Evolutionary conservation across 1,284 basidiomycete genomes (phyloP), one percentile per base, ranked within the genome.

Genomic region (Erythrobasidium hasegawianum): DNA sequence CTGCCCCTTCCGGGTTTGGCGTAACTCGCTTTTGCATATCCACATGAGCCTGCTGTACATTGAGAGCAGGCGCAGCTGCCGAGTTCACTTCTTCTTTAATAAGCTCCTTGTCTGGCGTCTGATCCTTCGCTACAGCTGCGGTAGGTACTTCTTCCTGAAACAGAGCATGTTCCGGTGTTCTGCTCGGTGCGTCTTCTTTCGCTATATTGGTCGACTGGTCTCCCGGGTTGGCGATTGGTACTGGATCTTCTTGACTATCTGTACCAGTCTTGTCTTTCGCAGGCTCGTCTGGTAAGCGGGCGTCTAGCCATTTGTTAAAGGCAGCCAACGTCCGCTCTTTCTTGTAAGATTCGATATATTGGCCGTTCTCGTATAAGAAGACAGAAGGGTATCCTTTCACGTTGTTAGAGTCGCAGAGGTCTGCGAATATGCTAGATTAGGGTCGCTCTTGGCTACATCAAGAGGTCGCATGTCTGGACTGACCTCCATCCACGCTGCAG

Each of bases 401-500:
- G 20, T 80, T 79, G 70, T 92, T 86, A 18, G 81, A 79, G 56
- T 81, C 79, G 76, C 92, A 96, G 4, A 95, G 79, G 75, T 95
- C 91, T 94, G 71, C n/a, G n/a, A n/a, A n/a, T n/a, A n/a, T n/a
- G n/a, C n/a, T n/a, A n/a, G n/a, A n/a, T n/a, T n/a, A n/a, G n/a
- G n/a, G n/a, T n/a, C n/a, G n/a, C n/a, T n/a, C n/a, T n/a, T n/a
- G n/a, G n/a, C n/a, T n/a, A 47, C 13, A 22, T 49, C 52, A 29
- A 59, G 50, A 18, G 50, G 41, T 20, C 66, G 45, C 41, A 55
- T 26, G 9, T 8, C n/a, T 56, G 24, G 52, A 79, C 87, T 69
- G 69, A 88, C 90, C 91, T 73, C 90, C 90, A 75, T 90, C 81
- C 2, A 87, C 81, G 0, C 86, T 81, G 75, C 93, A 96, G 77